Base-by-base conservation (phyloP, 1,284 basidiomycete genomes). In the Cutaneotrichosporon sp. region DNA sequence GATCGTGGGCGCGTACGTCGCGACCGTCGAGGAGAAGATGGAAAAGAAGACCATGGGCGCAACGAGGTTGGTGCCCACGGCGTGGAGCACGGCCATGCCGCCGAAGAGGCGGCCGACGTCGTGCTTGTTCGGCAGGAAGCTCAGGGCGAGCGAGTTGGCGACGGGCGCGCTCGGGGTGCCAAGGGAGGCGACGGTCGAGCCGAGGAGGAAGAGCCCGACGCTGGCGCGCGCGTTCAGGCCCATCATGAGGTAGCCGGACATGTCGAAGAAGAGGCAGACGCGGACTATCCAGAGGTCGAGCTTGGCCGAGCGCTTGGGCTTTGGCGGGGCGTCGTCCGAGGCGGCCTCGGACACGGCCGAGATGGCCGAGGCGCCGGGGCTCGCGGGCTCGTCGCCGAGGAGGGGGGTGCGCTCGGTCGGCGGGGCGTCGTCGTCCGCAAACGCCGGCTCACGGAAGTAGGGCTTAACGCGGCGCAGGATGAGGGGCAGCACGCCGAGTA, bases 401-500 rank as follows among this genome's bases (percentile, higher is more conserved):
- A 63, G 62, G 16, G 58, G 49, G n/a, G 61, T 56, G 55, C 58
- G 22, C 49, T 58, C 42, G 47, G 47, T 34, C n/a, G n/a, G n/a
- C n/a, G 31, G 18, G 24, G 25, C 29, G 49, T 45, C 8, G 31
- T 70, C 65, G 25, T 61, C 29, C 5, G 29, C 50, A 20, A 68
- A 43, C 54, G 50, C 31, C 1, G 27, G 51, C 36, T 58, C 63
- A 24, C 54, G 57, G 33, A 75, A 72, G 50, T 67, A 69, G 1
- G 78, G 77, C 60, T 79, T 79, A 67, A 77, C 66, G n/a, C 65
- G 67, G 47, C 70, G 69, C 62, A 78, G 73, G 20, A 70, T 51
- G 27, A 75, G 92, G 9, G 92, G 77, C 27, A 90, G 64, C 4
- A 86, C 61, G n/a, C n/a, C n/a, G 1, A 87, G 81, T 60, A 93